A percentile compares a stretch with the other conserved stretches of the same genome.
These are phyloP conservation scores for Plasmodium yoelii DNA, from an alignment of 169 alveolate species.

Conservation along the genomic window DNA sequence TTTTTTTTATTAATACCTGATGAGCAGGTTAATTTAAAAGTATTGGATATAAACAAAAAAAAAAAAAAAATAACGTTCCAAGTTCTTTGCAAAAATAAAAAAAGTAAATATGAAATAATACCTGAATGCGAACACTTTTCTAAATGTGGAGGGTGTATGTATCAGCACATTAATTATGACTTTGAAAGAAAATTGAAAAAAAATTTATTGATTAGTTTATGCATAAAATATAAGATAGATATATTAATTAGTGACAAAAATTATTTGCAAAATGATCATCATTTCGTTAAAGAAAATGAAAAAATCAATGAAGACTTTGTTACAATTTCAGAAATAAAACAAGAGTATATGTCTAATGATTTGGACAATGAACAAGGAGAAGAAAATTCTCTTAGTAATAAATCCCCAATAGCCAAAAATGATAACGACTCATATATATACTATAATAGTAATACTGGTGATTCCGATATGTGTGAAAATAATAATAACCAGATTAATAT, in stretches of 20 bases:
- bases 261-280: conserved; percentile 51
- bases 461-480: background rate
- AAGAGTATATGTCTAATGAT: conserved; percentile 22
- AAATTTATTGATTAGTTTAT: conserved; percentile 35
- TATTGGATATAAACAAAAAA: conserved; percentile 58
- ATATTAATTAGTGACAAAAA: conserved; percentile 29
- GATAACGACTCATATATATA: background rate
- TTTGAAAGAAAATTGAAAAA: conserved; percentile 53
- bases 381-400: background rate
- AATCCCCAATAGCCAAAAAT: background rate
- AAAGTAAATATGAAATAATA: conserved; percentile 62
- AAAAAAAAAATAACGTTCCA: conserved; percentile 59
- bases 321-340: conserved; percentile 44
- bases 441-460: background rate
- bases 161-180: conserved; percentile 59
- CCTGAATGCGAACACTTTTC: conserved; percentile 68
- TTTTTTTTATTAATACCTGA: conserved; percentile 71
- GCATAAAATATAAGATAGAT: conserved; percentile 56
- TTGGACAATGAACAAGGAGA: conserved; percentile 4
- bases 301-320: conserved; percentile 13
- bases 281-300: conserved; percentile 8
- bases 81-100: conserved; percentile 62
- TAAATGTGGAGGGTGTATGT: conserved; percentile 73
- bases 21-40: conserved; percentile 71
- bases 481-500: background rate